These are phyloP conservation scores for Microsporum audouinii DNA, from an alignment of 2,329 filamentous ascomycete species.

Conservation along the genomic window DNA sequence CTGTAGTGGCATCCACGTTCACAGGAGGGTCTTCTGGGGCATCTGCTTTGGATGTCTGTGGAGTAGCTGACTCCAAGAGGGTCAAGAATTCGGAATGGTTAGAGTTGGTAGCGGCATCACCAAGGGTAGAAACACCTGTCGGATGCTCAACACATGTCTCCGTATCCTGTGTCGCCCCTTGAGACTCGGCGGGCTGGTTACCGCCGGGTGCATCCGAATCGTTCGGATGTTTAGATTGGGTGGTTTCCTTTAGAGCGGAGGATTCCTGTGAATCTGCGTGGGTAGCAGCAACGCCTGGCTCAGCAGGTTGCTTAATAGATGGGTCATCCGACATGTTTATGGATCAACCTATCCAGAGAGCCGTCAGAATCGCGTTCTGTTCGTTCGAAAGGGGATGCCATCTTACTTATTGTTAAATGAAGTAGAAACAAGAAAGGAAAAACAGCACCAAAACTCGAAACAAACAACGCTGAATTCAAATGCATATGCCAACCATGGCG, in stretches of 20 bases:
- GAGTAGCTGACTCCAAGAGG: background rate
- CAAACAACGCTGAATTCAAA: constrained; percentile 2
- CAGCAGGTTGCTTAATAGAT: background rate
- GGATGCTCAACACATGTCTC: background rate
- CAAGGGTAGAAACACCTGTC: background rate
- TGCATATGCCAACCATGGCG: constrained; percentile 4
- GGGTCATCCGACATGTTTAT: background rate
- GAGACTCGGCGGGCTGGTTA: background rate
- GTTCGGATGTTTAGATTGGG: background rate
- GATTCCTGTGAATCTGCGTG: background rate
- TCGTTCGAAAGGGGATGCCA: background rate
- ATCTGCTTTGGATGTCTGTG: background rate
- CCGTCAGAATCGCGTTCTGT: background rate
- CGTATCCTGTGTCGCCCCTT: background rate
- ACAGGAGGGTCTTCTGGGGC: background rate
- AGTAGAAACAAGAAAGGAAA: background rate
- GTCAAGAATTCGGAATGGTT: background rate
- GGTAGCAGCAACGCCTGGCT: background rate
- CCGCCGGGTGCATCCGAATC: background rate
- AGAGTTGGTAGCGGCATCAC: background rate
- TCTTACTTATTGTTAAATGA: background rate
- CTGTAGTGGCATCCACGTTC: background rate
- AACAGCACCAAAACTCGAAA: background rate
- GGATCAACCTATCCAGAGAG: background rate
- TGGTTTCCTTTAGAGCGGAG: background rate